Base-by-base conservation (phyloP, 2,329 filamentous ascomycete species). In the Pyrenochaeta sp. region DNA sequence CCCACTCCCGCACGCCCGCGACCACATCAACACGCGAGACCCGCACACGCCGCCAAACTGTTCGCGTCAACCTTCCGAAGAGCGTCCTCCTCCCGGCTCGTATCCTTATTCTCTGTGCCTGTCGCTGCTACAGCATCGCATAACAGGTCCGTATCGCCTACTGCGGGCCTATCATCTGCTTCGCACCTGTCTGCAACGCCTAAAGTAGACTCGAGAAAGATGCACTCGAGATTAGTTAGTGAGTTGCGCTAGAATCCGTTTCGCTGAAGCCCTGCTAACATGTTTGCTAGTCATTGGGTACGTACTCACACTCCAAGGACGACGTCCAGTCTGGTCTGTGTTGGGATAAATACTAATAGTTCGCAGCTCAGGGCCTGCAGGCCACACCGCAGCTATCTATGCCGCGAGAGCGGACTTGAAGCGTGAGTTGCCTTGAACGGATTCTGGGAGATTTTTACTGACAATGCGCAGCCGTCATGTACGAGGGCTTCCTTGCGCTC, bases 401-500 rank as follows among this genome's bases (percentile, higher is more conserved):
- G 90, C 97, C 72, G 91, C 93, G 47, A 91, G 95, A 77, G 95
- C 95, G 61, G 94, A 99, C 78, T 82, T 99, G 77, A 91, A 96
- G 81, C 95, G 86, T 89, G 74, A 77, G 85, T 79, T 12, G n/a
- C 25, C 10, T 19, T 8, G n/a, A 27, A n/a, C 6, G 30, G 9
- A 25, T 4, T 3, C 4, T 27, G 1, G 9, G 8, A 22, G 22
- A 30, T 3, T 3, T 13, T 24, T 34, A 49, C 71, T 77, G 56
- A 78, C 58, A 49, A n/a, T 53, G 3, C 37, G 34, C 62, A 88
- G 88, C 95, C 63, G 91, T 97, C 63, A 85, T 99, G 68, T 99
- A 98, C 78, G 95, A 99, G 83, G 95, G 95, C 70, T 97, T 99
- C 86, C 89, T 99, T 78, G 95, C 95, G 72, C 95, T 97, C 76